Base-by-base conservation (phyloP, 805 yeast genomes). In the Metschnikowia lunata region DNA sequence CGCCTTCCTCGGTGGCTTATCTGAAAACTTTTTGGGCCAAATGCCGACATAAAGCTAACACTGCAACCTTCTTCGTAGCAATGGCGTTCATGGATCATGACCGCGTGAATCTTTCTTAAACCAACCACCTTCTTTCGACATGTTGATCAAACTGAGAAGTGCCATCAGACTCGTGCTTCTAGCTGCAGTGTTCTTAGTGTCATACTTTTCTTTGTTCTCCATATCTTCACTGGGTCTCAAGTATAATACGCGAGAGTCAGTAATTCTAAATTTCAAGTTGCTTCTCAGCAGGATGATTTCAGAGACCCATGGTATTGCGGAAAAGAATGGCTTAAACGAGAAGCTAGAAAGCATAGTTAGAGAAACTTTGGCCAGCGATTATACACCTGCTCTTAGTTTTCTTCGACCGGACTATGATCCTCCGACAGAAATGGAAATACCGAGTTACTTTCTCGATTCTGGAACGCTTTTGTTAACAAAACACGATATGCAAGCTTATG, bases 401-500 rank as follows among this genome's bases (percentile, higher is more conserved):
- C 41, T 47, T 30, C 34, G 38, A 27, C 47, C 46, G n/a, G 42
- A 40, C 8, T 40, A 45, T 32, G 38, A 28, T 31, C 41, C 43
- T 8, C 46, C 42, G 11, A 45, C 49, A 5, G 27, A 18, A 30
- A 37, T 49, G 8, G 6, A 10, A 12, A 38, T 38, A 26, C 51
- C 53, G 7, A 33, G 12, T 3, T 42, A 45, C 30, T 49, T 33
- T 14, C 10, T 29, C 4, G 26, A 29, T 14, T 15, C 13, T n/a
- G 18, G 7, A 4, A 14, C 32, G 28, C 29, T 15, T 8, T 23
- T 5, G 7, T 18, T 9, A 1, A 28, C 34, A 30, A 44, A 45
- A 36, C 51, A 51, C 7, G 11, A 27, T n/a, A 36, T 47, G 11
- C 52, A 49, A 42, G 52, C 52, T 8, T 50, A 45, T 34, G 62